Conservation (phyloP, 495 filamentous ascomycete species). For the Apodospora peruviana region DNA sequence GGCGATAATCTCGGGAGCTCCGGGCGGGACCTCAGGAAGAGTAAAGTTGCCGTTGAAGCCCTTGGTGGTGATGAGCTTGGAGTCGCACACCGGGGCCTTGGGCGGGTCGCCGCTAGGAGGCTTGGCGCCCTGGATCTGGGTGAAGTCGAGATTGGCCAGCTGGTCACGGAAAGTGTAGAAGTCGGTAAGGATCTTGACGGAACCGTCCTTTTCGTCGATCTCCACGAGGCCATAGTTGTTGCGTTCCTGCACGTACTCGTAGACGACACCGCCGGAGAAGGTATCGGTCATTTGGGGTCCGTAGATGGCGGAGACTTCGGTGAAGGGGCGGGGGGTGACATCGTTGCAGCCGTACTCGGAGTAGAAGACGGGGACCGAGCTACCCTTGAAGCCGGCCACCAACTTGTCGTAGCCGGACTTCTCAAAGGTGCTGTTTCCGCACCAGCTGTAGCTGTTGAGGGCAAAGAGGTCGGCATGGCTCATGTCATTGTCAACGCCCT, state of each 20-base stretch:
- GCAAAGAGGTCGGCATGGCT: slow-evolving; percentile 83
- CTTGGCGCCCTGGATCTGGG: slow-evolving; percentile 49
- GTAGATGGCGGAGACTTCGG: slow-evolving; percentile 77
- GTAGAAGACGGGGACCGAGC: slow-evolving; percentile 86
- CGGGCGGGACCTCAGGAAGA: slow-evolving; percentile 51
- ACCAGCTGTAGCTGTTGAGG: slow-evolving; percentile 95
- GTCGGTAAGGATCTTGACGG: slow-evolving; percentile 60
- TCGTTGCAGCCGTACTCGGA: slow-evolving; percentile 95
- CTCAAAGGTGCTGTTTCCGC: slow-evolving; percentile 67
- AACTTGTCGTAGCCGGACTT: slow-evolving; percentile 68
- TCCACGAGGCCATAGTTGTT: slow-evolving; percentile 73
- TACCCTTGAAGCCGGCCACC: slow-evolving; percentile 61
- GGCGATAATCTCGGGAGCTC: slow-evolving; percentile 46
- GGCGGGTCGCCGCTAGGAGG: slow-evolving; percentile 47
- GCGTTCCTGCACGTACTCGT: slow-evolving; percentile 74
- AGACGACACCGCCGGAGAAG: slow-evolving; percentile 84
- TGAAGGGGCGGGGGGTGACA: slow-evolving; percentile 71
- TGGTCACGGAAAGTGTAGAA: slow-evolving; percentile 71
- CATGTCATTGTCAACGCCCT: slow-evolving; percentile 55
- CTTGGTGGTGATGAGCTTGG: slow-evolving; percentile 54
- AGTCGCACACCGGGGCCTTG: slow-evolving; percentile 52
- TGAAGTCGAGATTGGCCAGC: slow-evolving; percentile 68
- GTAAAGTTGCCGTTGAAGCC: slow-evolving; percentile 72
- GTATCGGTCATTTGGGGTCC: slow-evolving; percentile 68
- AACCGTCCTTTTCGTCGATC: slow-evolving; percentile 59